Evolutionary conservation across 352 stramenopile genomes (phyloP).

Genomic region (Phytophthora niederhauseri): DNA sequence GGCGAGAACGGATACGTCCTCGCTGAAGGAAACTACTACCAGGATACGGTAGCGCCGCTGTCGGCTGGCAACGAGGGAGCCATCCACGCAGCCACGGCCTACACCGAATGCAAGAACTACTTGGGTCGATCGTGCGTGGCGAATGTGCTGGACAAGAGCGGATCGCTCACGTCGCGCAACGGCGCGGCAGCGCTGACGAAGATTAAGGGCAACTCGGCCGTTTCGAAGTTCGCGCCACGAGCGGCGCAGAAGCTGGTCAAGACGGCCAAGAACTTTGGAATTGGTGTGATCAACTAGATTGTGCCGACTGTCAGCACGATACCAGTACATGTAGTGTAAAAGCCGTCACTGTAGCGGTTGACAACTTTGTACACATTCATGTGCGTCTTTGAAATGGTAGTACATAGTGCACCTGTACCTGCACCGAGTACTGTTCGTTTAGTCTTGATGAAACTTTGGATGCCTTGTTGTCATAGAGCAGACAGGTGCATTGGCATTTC

Average conservation of each 20-base stretch:
- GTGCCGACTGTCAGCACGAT: too few species aligned
- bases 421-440: too few species aligned
- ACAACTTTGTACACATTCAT: neutral
- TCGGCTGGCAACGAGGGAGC: conserved; percentile 1
- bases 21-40: conserved; percentile 49
- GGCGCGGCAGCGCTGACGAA: conserved; percentile 13
- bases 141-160: conserved; percentile 34
- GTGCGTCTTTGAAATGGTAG: too few species aligned
- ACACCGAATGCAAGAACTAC: conserved; percentile 15
- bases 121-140: conserved; percentile 32
- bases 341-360: neutral
- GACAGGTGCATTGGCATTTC: neutral
- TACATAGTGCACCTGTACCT: too few species aligned
- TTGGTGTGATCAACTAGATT: conserved; percentile 22
- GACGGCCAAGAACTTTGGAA: conserved; percentile 25
- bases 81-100: conserved; percentile 11
- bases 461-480: neutral
- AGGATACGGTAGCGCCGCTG: too few species aligned
- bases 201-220: conserved; percentile 12
- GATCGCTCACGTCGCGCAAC: conserved; percentile 30
- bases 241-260: conserved; percentile 4
- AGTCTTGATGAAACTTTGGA: neutral
- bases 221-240: conserved; percentile 3
- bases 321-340: conserved; percentile 24
- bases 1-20: conserved; percentile 36